These are phyloP conservation scores for Saksenaea oblongispora DNA, from an alignment of 371 early-diverging fungal species.

Conservation along the genomic window DNA sequence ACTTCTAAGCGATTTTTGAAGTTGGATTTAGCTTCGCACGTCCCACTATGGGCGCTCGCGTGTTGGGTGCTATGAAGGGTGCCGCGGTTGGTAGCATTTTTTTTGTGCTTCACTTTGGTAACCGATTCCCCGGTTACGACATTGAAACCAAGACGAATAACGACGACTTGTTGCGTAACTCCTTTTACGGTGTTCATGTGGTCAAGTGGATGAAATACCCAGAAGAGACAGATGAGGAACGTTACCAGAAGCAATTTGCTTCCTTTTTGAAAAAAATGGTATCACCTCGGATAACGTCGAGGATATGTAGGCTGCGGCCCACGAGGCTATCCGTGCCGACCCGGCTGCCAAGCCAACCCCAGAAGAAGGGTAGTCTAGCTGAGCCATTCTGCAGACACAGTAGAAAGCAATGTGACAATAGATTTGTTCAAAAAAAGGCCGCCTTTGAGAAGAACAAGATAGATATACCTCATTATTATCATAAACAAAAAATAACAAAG, in stretches of 20 bases:
- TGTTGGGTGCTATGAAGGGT: constrained; percentile 98
- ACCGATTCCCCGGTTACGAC: constrained; percentile 99
- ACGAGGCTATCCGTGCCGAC: constrained; percentile 93
- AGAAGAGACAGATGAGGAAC: constrained; percentile 98
- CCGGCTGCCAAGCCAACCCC: constrained; percentile 74
- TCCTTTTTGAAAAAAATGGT: constrained; percentile 92
- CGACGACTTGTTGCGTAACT: constrained; percentile 93
- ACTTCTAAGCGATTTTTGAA: constrained; percentile 99
- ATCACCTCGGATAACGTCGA: constrained; percentile 93
- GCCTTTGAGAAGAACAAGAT: constrained; percentile 57
- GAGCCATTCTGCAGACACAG: constrained; percentile 69
- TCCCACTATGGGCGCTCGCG: constrained; percentile 98
- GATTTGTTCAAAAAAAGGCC: constrained; percentile 89
- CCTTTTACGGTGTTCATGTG: constrained; percentile 99
- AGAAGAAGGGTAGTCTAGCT: constrained; percentile 66
- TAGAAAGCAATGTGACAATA: constrained; percentile 88
- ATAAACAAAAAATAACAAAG: too few species aligned
- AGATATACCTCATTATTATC: too few species aligned
- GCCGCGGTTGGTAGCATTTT: constrained; percentile 99
- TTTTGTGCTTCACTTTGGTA: constrained; percentile 97
- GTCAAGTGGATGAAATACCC: constrained; percentile 98
- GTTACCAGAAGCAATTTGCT: constrained; percentile 97
- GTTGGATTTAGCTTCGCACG: constrained; percentile 97
- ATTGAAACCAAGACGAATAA: constrained; percentile 90
- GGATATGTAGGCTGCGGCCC: constrained; percentile 94